Conservation (phyloP, 164 flowering plant genomes). For the Pachysandra terminalis region DNA sequence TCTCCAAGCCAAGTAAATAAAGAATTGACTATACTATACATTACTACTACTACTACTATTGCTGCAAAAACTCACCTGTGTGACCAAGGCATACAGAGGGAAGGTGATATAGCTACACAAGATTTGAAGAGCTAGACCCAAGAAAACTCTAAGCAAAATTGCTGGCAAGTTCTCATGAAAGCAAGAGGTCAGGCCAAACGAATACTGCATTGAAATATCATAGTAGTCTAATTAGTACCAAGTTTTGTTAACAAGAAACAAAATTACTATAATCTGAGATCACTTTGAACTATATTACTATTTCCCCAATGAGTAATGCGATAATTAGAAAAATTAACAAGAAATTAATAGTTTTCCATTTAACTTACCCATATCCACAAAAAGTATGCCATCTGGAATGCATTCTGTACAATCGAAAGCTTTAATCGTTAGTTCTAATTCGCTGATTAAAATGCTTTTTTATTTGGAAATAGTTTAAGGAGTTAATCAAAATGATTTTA, state of each 20-base stretch:
- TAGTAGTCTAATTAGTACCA: too few species aligned
- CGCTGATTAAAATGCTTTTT: too few species aligned
- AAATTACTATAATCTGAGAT: too few species aligned
- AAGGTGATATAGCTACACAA: conserved; percentile 70
- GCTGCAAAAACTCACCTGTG: conserved; percentile 64
- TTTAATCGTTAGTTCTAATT: not conserved
- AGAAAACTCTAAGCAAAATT: conserved; percentile 31
- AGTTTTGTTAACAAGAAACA: too few species aligned
- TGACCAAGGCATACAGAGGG: conserved; percentile 68
- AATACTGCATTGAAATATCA: conserved; percentile 64
- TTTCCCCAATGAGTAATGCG: too few species aligned
- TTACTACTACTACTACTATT: not conserved
- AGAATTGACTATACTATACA: too few species aligned
- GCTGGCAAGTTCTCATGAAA: conserved; percentile 40
- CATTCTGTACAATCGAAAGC: conserved; percentile 42
- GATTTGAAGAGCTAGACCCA: conserved; percentile 51
- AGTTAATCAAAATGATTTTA: too few species aligned
- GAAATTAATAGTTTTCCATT: too few species aligned
- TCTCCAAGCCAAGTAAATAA: too few species aligned
- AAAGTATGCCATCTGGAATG: conserved; percentile 71
- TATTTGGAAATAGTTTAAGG: too few species aligned
- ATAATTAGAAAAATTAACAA: too few species aligned
- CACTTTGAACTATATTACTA: too few species aligned
- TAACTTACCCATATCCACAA: conserved; percentile 53
- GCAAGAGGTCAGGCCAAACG: conserved; percentile 46